A percentile compares a stretch with the other conserved stretches of the same genome.
Conservation (phyloP, 495 filamentous ascomycete species). For the Staphylotrichum tortipilum region DNA sequence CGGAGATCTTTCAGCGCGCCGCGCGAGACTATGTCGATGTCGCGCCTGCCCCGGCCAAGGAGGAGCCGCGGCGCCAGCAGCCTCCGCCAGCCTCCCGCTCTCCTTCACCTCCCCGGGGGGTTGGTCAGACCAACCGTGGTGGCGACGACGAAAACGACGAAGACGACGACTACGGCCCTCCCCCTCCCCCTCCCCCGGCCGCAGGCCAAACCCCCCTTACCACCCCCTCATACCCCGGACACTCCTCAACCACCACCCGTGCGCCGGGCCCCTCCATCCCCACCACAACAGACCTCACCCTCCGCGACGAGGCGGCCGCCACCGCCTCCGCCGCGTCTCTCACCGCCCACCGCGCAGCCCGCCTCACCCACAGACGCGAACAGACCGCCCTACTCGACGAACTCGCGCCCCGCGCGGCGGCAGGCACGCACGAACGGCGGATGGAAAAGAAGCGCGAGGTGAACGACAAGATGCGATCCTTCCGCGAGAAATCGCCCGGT, state of each 20-base stretch:
- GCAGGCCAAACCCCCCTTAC: neutral
- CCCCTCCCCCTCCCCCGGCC: constrained; percentile 39
- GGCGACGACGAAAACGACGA: constrained; percentile 20
- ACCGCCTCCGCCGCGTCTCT: constrained; percentile 52
- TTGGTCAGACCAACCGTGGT: constrained; percentile 16
- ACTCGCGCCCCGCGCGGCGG: constrained; percentile 69
- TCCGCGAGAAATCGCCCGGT: constrained; percentile 50
- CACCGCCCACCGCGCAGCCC: constrained; percentile 48
- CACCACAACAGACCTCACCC: constrained; percentile 60
- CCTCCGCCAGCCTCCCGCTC: neutral
- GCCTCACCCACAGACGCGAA: constrained; percentile 51
- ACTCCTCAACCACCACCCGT: constrained; percentile 6
- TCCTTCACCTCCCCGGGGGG: neutral
- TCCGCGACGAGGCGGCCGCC: constrained; percentile 41
- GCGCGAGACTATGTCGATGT: neutral
- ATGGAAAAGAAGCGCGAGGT: constrained; percentile 66
- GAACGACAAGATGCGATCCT: constrained; percentile 50
- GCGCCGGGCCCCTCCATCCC: constrained; percentile 66
- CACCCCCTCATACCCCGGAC: neutral
- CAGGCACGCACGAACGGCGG: constrained; percentile 74
- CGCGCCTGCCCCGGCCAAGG: neutral
- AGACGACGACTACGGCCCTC: constrained; percentile 55
- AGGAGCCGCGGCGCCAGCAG: too few species aligned
- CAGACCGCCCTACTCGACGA: constrained; percentile 67
- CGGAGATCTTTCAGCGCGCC: constrained; percentile 44